Conservation (phyloP, 805 yeast species). For the Zygoascus ofunaensis region DNA sequence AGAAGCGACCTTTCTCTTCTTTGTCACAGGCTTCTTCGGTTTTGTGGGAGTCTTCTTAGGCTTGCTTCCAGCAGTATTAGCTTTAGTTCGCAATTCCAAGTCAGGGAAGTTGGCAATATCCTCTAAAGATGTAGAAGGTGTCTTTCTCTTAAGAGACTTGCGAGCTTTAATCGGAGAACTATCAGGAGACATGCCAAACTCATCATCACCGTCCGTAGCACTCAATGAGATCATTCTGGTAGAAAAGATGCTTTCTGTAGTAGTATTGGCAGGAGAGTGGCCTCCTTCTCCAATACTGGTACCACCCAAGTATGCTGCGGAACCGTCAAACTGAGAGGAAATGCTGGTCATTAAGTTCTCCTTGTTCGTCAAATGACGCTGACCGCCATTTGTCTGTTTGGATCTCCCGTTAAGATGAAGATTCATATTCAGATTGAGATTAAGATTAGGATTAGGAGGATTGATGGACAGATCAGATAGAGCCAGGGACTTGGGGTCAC, state of each 20-base stretch:
- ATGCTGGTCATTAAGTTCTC: slow-evolving; percentile 1
- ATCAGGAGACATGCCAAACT: background rate
- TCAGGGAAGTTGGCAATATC: no score
- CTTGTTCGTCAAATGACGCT: background rate
- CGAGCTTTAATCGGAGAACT: background rate
- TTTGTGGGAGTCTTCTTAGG: no score
- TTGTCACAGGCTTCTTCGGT: no score
- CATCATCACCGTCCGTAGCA: background rate
- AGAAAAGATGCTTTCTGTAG: background rate
- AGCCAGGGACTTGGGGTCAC: slow-evolving; percentile 18
- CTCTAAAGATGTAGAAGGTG: no score
- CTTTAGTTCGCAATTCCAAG: no score
- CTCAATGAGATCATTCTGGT: background rate
- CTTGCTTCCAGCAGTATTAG: no score
- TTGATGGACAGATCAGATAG: slow-evolving; percentile 3
- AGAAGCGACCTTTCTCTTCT: no score
- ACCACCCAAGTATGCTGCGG: background rate
- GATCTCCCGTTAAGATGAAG: no score
- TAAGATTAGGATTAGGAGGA: background rate
- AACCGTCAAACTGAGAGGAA: background rate
- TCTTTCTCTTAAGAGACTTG: background rate
- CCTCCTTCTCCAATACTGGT: no score
- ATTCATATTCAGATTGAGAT: no score
- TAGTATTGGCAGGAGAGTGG: background rate
- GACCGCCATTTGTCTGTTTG: no score